Percentiles rank a stretch among this genome's conserved stretches.
phyloP scores from a whole-genome alignment of 2,329 filamentous ascomycete genomes.

The Monilinia fructicola region DNA sequence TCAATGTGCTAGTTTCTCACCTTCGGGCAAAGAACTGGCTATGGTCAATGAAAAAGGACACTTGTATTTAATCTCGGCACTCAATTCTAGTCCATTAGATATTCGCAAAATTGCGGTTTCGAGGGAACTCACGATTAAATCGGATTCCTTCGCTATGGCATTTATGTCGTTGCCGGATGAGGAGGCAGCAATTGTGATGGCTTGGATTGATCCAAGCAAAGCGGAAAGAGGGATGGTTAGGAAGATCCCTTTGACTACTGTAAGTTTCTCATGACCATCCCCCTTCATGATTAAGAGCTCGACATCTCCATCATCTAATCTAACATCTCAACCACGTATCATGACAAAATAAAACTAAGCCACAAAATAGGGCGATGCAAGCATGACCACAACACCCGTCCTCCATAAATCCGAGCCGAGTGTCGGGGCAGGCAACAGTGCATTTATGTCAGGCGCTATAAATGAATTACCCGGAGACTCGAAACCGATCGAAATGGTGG shows the following conservation, averaged over 20 bases:
- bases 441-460: slow-evolving; percentile 7
- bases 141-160: slow-evolving; percentile 43
- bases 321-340: not conserved
- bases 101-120: slow-evolving; percentile 42
- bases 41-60: slow-evolving; percentile 46
- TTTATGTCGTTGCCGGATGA: slow-evolving; percentile 44
- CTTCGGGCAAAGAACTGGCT: slow-evolving; percentile 43
- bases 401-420: slow-evolving; percentile 15
- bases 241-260: slow-evolving; percentile 36
- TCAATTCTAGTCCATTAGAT: slow-evolving; percentile 45
- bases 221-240: slow-evolving; percentile 39
- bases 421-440: not conserved
- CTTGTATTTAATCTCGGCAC: slow-evolving; percentile 43
- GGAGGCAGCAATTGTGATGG: slow-evolving; percentile 42
- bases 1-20: slow-evolving; percentile 45
- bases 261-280: not conserved
- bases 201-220: slow-evolving; percentile 44
- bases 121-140: slow-evolving; percentile 44
- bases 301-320: not conserved
- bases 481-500: slow-evolving; percentile 17
- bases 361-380: not conserved
- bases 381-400: slow-evolving; percentile 5
- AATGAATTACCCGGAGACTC: slow-evolving; percentile 17
- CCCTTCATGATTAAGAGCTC: not conserved
- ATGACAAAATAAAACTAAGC: not conserved